phyloP scores from a whole-genome alignment of 2,329 filamentous ascomycete genomes.

The Colletotrichum chrysophilum region DNA sequence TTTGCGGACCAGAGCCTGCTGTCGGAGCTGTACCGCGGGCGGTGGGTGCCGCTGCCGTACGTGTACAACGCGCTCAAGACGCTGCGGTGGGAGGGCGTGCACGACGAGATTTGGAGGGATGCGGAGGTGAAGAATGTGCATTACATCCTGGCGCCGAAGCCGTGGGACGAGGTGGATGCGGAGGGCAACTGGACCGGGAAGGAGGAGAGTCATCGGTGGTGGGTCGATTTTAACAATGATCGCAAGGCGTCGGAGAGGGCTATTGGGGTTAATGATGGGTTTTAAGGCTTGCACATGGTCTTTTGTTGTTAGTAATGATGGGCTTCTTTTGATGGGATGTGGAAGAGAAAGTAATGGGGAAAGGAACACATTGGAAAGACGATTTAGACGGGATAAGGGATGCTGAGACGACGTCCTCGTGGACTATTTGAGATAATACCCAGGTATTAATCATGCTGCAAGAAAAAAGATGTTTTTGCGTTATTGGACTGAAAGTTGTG shows the following conservation, averaged over 20 bases:
- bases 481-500: not conserved
- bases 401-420: not conserved
- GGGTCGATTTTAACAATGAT: conserved; percentile 54
- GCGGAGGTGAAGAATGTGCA: conserved; percentile 65
- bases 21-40: conserved; percentile 56
- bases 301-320: not conserved
- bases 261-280: conserved; percentile 41
- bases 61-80: conserved; percentile 70
- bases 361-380: not conserved
- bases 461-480: not conserved
- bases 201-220: conserved; percentile 61
- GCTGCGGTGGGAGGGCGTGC: conserved; percentile 56
- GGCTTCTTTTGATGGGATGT: not conserved
- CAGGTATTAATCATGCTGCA: not conserved
- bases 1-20: conserved; percentile 67
- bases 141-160: conserved; percentile 66
- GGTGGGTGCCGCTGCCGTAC: conserved; percentile 65
- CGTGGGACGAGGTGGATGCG: conserved; percentile 60
- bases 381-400: not conserved
- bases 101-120: conserved; percentile 62
- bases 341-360: not conserved
- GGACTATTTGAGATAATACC: not conserved
- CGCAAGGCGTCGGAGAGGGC: conserved; percentile 46
- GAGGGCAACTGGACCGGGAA: conserved; percentile 46
- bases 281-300: conserved; percentile 17